phyloP scores from a whole-genome alignment of 495 filamentous ascomycete genomes.

The Aspergillus mulundensis region DNA sequence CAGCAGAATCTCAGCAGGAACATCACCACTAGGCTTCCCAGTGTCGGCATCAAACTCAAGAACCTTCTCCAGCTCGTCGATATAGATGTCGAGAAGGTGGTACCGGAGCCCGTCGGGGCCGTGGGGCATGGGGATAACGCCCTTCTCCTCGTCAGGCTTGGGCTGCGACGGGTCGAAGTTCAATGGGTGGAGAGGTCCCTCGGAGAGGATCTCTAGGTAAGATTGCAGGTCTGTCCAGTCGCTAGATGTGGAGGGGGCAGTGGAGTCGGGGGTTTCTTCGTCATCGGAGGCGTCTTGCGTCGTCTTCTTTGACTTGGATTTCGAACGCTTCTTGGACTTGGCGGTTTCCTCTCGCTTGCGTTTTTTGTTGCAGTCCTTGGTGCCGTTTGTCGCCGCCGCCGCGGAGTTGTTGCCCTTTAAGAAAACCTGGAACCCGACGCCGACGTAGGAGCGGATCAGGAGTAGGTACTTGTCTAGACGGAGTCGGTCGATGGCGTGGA shows the following conservation, averaged over 20 bases:
- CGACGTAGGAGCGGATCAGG: constrained; percentile 73
- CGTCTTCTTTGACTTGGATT: constrained; percentile 34
- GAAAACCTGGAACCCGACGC: constrained; percentile 55
- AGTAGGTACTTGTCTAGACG: constrained; percentile 92
- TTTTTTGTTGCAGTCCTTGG: constrained; percentile 21
- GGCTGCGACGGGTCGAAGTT: constrained; percentile 42
- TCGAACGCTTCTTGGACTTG: constrained; percentile 21
- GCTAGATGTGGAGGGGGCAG: constrained; percentile 7
- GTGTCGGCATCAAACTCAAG: constrained; percentile 46
- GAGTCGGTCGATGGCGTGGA: constrained; percentile 74
- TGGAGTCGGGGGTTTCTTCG: background rate
- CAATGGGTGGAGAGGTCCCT: constrained; percentile 40
- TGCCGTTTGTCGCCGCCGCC: constrained; percentile 7
- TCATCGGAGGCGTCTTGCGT: constrained; percentile 11
- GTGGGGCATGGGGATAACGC: constrained; percentile 43
- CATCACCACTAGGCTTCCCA: constrained; percentile 34
- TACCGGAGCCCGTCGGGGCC: constrained; percentile 76
- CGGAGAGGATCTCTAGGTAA: constrained; percentile 40
- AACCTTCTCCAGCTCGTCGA: constrained; percentile 76
- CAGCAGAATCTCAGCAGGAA: constrained; percentile 52
- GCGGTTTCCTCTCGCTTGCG: constrained; percentile 46
- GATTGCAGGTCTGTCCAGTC: constrained; percentile 35
- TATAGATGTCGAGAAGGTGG: constrained; percentile 87
- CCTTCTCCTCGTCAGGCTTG: constrained; percentile 24
- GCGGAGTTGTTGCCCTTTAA: constrained; percentile 24